Conservation (phyloP, 2,329 filamentous ascomycete genomes). For the Hypocrella siamensis region DNA sequence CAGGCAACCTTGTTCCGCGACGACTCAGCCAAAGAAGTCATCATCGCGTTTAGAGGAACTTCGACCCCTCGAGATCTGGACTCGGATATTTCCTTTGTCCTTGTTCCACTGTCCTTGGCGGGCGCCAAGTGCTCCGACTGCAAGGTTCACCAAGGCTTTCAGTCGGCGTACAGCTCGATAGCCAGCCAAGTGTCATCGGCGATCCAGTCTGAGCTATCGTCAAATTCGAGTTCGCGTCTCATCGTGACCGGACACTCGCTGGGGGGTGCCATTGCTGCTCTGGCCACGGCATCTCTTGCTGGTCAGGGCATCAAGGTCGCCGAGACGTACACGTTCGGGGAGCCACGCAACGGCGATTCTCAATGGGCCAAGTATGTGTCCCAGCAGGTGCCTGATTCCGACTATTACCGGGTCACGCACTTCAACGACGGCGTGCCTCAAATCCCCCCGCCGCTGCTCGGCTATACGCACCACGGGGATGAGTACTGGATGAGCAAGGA, state of each 20-base stretch:
- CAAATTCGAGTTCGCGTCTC: neutral
- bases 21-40: neutral
- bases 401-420: conserved; percentile 1
- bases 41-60: conserved; percentile 3
- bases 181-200: neutral
- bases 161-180: conserved; percentile 1
- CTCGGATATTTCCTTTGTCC: neutral
- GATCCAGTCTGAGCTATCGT: conserved; percentile 1
- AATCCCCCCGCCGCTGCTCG: conserved; percentile 1
- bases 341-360: conserved; percentile 1
- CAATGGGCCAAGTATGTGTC: conserved; percentile 1
- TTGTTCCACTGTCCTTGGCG: conserved; percentile 1
- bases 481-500: conserved; percentile 2
- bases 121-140: conserved; percentile 1
- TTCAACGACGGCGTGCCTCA: conserved; percentile 3
- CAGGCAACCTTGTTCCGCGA: conserved; percentile 3
- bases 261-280: neutral
- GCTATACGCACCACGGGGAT: conserved; percentile 2
- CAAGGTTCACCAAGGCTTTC: conserved; percentile 3
- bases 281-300: neutral
- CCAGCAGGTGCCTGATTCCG: neutral
- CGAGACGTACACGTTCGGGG: conserved; percentile 2
- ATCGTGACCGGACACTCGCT: conserved; percentile 2
- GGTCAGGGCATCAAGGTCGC: conserved; percentile 1
- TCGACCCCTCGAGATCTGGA: conserved; percentile 1